These are phyloP conservation scores for Nepenthes gracilis DNA, from an alignment of 148 eudicot species.

Conservation along the genomic window DNA sequence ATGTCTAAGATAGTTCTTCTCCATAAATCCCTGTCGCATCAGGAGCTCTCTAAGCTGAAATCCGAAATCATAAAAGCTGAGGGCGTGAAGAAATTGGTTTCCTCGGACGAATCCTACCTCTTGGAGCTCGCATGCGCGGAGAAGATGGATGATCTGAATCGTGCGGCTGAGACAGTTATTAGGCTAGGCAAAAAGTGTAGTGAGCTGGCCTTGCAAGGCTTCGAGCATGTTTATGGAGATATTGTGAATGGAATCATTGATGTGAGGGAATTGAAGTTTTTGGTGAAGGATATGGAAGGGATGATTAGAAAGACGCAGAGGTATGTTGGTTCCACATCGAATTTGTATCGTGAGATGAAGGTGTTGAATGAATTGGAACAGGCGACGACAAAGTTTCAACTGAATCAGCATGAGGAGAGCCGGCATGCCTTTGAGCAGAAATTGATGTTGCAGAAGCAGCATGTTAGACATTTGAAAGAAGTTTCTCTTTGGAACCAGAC, in stretches of 20 bases:
- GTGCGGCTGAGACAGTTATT: constrained; percentile 59
- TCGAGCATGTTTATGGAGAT: constrained; percentile 84
- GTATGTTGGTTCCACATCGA: constrained; percentile 48
- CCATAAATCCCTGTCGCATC: constrained; percentile 49
- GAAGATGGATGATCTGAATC: constrained; percentile 63
- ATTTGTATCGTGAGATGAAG: constrained; percentile 56
- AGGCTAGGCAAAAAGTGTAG: constrained; percentile 72
- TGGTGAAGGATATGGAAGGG: constrained; percentile 82
- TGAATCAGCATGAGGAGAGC: constrained; percentile 51
- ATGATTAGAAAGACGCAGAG: constrained; percentile 79
- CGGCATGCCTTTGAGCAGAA: constrained; percentile 71
- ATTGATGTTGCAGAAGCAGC: constrained; percentile 66
- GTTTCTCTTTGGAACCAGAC: constrained; percentile 79
- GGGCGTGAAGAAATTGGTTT: constrained; percentile 48
- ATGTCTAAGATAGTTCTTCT: constrained; percentile 74
- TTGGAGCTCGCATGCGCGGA: constrained; percentile 52
- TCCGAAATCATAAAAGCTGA: constrained; percentile 47
- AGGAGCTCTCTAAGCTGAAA: constrained; percentile 44
- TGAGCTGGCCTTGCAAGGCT: constrained; percentile 55
- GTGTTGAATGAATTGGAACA: constrained; percentile 66
- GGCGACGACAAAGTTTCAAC: constrained; percentile 51
- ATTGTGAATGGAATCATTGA: constrained; percentile 42
- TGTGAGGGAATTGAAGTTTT: constrained; percentile 43
- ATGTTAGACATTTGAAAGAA: constrained; percentile 62
- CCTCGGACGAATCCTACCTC: constrained; percentile 42